Evolutionary conservation across 371 early-diverging fungal species (phyloP), one percentile per base, ranked within the genome.

Genomic region (Mucor indicus): DNA sequence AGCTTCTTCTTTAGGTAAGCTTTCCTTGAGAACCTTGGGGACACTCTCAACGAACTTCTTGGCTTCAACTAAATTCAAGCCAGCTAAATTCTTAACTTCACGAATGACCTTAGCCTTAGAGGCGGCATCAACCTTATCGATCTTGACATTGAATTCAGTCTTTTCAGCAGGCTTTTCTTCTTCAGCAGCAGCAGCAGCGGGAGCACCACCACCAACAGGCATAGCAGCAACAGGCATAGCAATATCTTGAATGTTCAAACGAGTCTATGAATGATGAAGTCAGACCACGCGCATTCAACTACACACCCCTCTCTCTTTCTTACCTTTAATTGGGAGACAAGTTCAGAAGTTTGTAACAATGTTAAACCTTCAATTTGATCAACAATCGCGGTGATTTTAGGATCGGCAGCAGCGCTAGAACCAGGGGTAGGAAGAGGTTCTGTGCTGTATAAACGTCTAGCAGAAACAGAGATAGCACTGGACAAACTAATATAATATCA

Each of bases 41-140:
- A 88, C 96, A 49, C 89, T 79, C 70, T 98, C 98, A 20, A 97
- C 97, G 72, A 98, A 97, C 83, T 96, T 97, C 85, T 98, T 98
- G 60, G 98, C 98, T 72, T 96, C 97, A 15, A 98, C 93, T 75
- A 98, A 74, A 78, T 90, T 96, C 48, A 91, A 83, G 46, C 93
- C 92, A 20, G 96, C 94, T 58, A 96, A 66, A 67, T 83, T 86
- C 84, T 96, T 96, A 62, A 98, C 93, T 77, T 98, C 98, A 71
- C 93, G 87, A 60, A 98, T 98, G 48, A 98, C 84, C 83, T 98
- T 98, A 50, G 98, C 96, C 78, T 98, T 98, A 55, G 90, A 69
- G 31, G 89, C 87, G 24, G 96, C 89, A 65, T 96, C 95, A 48
- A 95, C 89, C 84, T 94, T 95, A 55, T 93, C 95, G 38, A 98